Percentiles rank a stretch among this genome's conserved stretches.
Evolutionary conservation across 2,329 filamentous ascomycete genomes (phyloP).

Genomic region (Neonectria coccinea): DNA sequence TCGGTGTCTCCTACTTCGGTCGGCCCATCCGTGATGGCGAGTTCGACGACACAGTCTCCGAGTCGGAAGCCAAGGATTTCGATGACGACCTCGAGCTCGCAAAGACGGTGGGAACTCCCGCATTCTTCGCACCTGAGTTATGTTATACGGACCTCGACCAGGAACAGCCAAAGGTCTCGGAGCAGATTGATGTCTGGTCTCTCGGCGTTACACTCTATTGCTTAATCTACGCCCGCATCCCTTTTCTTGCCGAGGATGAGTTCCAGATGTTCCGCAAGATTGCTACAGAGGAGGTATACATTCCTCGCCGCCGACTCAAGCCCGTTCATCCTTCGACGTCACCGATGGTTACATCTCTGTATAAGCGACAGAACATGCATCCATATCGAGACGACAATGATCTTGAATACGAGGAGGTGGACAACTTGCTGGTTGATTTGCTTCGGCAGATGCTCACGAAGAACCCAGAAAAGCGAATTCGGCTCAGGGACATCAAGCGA

Average conservation of each 20-base stretch:
- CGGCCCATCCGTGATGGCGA: slow-evolving; percentile 87
- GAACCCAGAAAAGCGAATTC: slow-evolving; percentile 89
- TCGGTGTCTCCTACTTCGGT: slow-evolving; percentile 97
- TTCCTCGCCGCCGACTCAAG: slow-evolving; percentile 84
- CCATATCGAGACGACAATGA: slow-evolving; percentile 83
- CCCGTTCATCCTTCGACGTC: slow-evolving; percentile 74
- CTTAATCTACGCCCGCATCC: slow-evolving; percentile 91
- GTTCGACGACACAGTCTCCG: slow-evolving; percentile 77
- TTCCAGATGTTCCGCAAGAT: slow-evolving; percentile 93
- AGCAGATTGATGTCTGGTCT: slow-evolving; percentile 97
- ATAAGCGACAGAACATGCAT: slow-evolving; percentile 68
- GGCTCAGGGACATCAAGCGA: slow-evolving; percentile 90
- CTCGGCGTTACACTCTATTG: slow-evolving; percentile 96
- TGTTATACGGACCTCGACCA: slow-evolving; percentile 85
- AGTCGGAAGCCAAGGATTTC: slow-evolving; percentile 86
- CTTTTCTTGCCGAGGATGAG: slow-evolving; percentile 91
- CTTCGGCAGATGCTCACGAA: slow-evolving; percentile 85
- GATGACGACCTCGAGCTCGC: slow-evolving; percentile 96
- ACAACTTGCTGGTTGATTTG: slow-evolving; percentile 82
- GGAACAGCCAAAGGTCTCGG: slow-evolving; percentile 82
- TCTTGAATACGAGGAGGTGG: slow-evolving; percentile 86
- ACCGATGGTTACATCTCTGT: slow-evolving; percentile 65
- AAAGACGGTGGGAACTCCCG: slow-evolving; percentile 96
- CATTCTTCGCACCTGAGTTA: slow-evolving; percentile 96
- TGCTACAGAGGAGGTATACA: slow-evolving; percentile 91